A percentile compares a stretch with the other conserved stretches of the same genome.
phyloP scores from a whole-genome alignment of 495 filamentous ascomycete species.

The Aspergillus steynii region DNA sequence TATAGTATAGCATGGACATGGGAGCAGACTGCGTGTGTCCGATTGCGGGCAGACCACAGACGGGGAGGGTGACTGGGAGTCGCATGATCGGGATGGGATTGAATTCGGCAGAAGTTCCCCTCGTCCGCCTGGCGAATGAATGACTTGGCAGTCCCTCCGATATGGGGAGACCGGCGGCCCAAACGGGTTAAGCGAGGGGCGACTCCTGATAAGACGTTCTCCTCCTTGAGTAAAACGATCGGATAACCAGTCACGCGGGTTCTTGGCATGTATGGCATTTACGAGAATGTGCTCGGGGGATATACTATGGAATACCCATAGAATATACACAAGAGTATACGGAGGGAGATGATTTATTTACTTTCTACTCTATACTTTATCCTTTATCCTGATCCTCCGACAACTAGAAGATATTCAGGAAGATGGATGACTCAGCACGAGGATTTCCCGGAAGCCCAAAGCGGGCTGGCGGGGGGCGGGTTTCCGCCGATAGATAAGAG shows the following conservation, averaged over 20 bases:
- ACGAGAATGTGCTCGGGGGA: no score
- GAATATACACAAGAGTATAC: not conserved
- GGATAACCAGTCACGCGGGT: conserved; percentile 3
- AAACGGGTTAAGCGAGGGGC: not conserved
- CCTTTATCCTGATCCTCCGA: no score
- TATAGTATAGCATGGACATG: not conserved
- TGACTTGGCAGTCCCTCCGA: not conserved
- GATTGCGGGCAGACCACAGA: no score
- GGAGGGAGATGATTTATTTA: not conserved
- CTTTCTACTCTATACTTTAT: no score
- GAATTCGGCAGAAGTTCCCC: no score
- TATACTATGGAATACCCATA: no score
- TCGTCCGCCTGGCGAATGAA: no score
- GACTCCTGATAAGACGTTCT: not conserved
- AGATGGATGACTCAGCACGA: conserved; percentile 13
- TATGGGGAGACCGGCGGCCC: not conserved
- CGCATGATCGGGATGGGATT: no score
- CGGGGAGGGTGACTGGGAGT: no score
- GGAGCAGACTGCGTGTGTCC: no score
- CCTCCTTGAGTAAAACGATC: conserved; percentile 11
- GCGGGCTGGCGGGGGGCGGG: conserved; percentile 20
- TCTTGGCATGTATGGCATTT: no score
- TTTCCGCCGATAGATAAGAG: conserved; percentile 39
- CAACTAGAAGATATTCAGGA: no score
- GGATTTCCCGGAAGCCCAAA: conserved; percentile 24